Conservation (phyloP, 1,284 basidiomycete genomes). For the Baeospora myosura region DNA sequence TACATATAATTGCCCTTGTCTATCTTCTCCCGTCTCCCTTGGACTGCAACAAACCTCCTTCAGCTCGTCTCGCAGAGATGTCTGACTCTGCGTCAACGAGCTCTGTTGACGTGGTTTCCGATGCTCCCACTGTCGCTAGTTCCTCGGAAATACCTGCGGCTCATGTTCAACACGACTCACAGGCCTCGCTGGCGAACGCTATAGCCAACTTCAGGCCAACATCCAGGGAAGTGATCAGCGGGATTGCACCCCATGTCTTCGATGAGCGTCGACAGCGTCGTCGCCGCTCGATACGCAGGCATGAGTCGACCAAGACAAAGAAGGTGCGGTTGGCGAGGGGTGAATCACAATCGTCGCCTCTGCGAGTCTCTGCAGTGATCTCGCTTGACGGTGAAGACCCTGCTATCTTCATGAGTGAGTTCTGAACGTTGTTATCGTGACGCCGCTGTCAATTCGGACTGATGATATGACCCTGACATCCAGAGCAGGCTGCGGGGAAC, state of each 20-base stretch:
- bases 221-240: constrained; percentile 24
- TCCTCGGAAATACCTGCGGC: too few relatives aligned
- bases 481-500: too few relatives aligned
- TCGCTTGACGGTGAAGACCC: too few relatives aligned
- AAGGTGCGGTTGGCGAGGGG: neutral
- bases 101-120: too few relatives aligned
- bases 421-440: too few relatives aligned
- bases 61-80: neutral
- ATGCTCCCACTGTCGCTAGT: too few relatives aligned
- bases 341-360: neutral
- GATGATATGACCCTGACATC: too few relatives aligned
- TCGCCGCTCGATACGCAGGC: neutral
- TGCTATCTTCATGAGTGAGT: too few relatives aligned
- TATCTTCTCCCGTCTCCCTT: neutral
- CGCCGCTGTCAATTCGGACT: too few relatives aligned
- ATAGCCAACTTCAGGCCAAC: constrained; percentile 25
- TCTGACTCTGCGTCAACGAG: too few relatives aligned
- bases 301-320: neutral
- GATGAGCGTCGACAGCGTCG: constrained; percentile 19
- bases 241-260: constrained; percentile 27
- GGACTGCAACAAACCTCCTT: neutral
- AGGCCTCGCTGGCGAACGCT: constrained; percentile 4
- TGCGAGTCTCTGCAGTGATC: neutral
- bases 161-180: neutral
- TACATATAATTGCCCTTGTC: too few relatives aligned